These are phyloP conservation scores for Clarireedia paspali DNA, from an alignment of 2,329 filamentous ascomycete species.

Conservation along the genomic window DNA sequence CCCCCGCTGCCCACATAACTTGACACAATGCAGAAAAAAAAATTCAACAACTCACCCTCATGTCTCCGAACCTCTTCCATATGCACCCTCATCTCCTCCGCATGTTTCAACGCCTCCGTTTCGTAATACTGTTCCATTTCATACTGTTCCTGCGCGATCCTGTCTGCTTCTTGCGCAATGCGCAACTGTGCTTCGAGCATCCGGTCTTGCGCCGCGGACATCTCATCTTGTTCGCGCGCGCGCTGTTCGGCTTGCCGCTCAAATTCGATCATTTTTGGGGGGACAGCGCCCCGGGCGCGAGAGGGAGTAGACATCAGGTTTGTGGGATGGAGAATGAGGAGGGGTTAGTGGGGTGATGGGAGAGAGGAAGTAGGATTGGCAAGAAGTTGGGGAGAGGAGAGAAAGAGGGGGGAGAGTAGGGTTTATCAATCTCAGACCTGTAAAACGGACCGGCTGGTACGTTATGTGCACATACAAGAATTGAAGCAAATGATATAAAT, in stretches of 20 bases:
- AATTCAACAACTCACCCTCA: slow-evolving; percentile 14
- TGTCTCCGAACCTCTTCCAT: slow-evolving; percentile 26
- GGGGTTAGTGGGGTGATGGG: too few species aligned
- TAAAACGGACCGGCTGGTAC: too few species aligned
- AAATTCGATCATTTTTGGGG: slow-evolving; percentile 18
- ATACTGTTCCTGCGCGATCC: slow-evolving; percentile 28
- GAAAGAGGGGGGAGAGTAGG: too few species aligned
- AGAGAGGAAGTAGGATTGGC: too few species aligned
- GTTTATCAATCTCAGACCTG: too few species aligned
- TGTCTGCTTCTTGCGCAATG: slow-evolving; percentile 22
- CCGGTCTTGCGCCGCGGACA: slow-evolving; percentile 15
- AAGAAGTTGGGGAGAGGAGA: too few species aligned
- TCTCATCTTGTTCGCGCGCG: slow-evolving; percentile 21
- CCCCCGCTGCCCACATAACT: too few species aligned
- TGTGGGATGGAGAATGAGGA: not conserved
- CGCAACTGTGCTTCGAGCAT: slow-evolving; percentile 21
- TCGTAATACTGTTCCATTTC: slow-evolving; percentile 29
- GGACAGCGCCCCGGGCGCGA: not conserved
- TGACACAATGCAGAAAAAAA: not conserved
- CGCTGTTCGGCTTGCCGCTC: slow-evolving; percentile 28
- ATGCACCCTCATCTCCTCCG: slow-evolving; percentile 26
- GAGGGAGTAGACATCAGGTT: not conserved
- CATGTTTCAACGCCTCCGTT: slow-evolving; percentile 26
- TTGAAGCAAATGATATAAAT: too few species aligned
- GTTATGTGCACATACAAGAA: too few species aligned